Evolutionary conservation across 1,139 yeast species (phyloP), one percentile per base, ranked within the genome.

Genomic region (Sugiyamaella grinbergsii): DNA sequence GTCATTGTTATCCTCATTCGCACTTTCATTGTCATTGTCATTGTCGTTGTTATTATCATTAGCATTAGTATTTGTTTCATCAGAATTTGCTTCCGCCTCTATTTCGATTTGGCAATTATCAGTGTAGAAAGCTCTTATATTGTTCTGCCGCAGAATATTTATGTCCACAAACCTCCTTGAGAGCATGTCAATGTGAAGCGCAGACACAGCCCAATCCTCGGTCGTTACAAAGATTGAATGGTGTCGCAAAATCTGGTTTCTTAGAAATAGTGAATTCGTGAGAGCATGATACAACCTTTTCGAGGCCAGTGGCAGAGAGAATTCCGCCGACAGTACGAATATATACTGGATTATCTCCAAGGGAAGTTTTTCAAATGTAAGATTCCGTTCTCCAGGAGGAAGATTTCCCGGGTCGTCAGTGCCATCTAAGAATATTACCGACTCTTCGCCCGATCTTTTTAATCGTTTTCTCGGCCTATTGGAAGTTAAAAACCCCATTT

Each of bases 341-440:
- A 43, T 43, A 32, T 43, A 24, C 34, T 43, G 47, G 11, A 43
- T 34, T 34, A 43, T 43, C 31, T 43, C 47, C 20, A 43, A 18
- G 11, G 47, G 47, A 13, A 43, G 47, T n/a, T 38, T 43, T 11
- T 43, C 47, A 2, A 43, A 20, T 7, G 41, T 34, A 8, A 20
- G 39, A 10, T 29, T 19, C 23, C 37, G 16, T 5, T 42, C 20
- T 11, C 29, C 40, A 36, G 22, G n/a, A 6, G 22, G 45, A 6
- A 5, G 38, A 4, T n/a, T 19, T 40, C 13, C 23, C 42, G 19
- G 31, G 22, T 41, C 34, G 10, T 29, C 36, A 20, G 16, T n/a
- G n/a, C n/a, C n/a, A n/a, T n/a, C n/a, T n/a, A n/a, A n/a, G n/a
- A n/a, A n/a, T n/a, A n/a, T n/a, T n/a, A n/a, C n/a, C n/a, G n/a